phyloP scores from a whole-genome alignment of 352 stramenopile species.

The Phytophthora foliorum region DNA sequence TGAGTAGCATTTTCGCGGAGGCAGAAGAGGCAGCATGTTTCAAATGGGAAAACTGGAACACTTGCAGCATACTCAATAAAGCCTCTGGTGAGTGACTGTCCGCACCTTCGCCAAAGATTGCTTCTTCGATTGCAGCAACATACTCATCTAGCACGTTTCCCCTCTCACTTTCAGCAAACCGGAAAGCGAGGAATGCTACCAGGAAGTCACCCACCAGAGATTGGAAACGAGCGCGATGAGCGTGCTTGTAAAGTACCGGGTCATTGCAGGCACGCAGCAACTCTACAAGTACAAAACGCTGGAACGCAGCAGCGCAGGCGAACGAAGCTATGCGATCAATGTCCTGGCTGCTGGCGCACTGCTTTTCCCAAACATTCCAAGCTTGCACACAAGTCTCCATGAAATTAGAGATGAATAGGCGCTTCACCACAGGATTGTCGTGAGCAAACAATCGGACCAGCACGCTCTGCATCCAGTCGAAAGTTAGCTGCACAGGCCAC shows the following conservation, averaged over 20 bases:
- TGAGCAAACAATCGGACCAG: constrained; percentile 77
- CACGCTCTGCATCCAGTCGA: constrained; percentile 82
- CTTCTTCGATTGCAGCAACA: constrained; percentile 49
- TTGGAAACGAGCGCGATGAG: constrained; percentile 51
- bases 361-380: constrained; percentile 28
- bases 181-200: constrained; percentile 48
- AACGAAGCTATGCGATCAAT: constrained; percentile 48
- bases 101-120: constrained; percentile 61
- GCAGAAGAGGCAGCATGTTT: constrained; percentile 13
- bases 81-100: constrained; percentile 78
- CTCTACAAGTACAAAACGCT: constrained; percentile 60
- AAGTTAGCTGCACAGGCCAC: constrained; percentile 75
- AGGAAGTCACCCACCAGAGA: constrained; percentile 46
- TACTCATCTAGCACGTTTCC: constrained; percentile 34
- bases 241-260: constrained; percentile 78
- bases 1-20: constrained; percentile 30
- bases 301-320: constrained; percentile 51
- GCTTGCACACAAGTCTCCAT: constrained; percentile 53
- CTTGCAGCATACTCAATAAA: constrained; percentile 71
- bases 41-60: constrained; percentile 53
- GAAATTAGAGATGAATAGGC: constrained; percentile 77
- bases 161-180: constrained; percentile 28
- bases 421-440: constrained; percentile 81
- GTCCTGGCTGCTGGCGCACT: background rate
- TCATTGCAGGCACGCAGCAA: constrained; percentile 74